Evolutionary conservation across 2,329 filamentous ascomycete species (phyloP).

Genomic region (Chalaropsis ovoidea): DNA sequence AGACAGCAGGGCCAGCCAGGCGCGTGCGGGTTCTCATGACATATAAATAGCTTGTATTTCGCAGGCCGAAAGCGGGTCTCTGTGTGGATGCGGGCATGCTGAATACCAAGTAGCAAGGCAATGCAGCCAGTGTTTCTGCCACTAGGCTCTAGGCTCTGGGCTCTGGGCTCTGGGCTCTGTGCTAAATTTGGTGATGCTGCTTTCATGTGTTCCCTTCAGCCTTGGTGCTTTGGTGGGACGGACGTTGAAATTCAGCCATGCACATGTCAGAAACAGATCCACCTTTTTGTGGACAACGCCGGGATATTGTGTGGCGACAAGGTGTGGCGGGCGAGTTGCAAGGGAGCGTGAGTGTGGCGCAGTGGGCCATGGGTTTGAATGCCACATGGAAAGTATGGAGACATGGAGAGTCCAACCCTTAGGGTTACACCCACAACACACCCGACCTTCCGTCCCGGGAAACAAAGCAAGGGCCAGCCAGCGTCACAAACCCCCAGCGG

Average conservation of each 20-base stretch:
- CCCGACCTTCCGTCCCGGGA: too few relatives aligned
- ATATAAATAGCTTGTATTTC: not conserved
- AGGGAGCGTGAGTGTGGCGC: too few relatives aligned
- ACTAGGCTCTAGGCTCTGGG: not conserved
- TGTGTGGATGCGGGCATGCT: too few relatives aligned
- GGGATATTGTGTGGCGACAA: not conserved
- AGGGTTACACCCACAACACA: not conserved
- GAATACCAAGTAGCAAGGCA: too few relatives aligned
- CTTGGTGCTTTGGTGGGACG: slow-evolving; percentile 11
- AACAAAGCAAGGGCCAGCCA: not conserved
- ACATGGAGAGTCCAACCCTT: too few relatives aligned
- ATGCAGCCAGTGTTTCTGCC: too few relatives aligned
- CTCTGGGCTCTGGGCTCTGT: not conserved
- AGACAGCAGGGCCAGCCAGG: too few relatives aligned
- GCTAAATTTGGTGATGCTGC: slow-evolving; percentile 10
- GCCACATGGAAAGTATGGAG: too few relatives aligned
- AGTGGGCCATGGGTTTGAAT: too few relatives aligned
- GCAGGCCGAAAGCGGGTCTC: not conserved
- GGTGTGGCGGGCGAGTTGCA: too few relatives aligned
- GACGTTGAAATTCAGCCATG: slow-evolving; percentile 12
- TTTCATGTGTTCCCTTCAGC: not conserved
- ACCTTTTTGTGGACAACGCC: not conserved
- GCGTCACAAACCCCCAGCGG: not conserved
- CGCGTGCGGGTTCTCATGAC: too few relatives aligned
- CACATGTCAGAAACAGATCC: slow-evolving; percentile 2